A percentile compares a stretch with the other conserved stretches of the same genome.
Evolutionary conservation across 2,329 filamentous ascomycete genomes (phyloP).

Genomic region (Diaporthe amygdali): DNA sequence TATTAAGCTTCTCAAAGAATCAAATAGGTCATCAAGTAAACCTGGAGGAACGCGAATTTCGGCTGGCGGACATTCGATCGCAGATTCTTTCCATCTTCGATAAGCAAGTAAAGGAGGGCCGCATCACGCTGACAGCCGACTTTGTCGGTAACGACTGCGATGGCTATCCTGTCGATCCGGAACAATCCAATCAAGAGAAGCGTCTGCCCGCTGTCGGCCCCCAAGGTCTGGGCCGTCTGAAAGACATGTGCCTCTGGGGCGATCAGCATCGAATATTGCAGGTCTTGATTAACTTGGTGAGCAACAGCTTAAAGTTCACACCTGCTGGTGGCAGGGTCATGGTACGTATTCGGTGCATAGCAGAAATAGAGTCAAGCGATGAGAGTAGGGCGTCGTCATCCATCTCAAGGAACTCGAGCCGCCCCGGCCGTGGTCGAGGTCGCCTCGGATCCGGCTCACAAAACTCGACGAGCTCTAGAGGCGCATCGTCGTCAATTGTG

Average conservation of each 20-base stretch:
- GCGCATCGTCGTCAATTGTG: slow-evolving; percentile 32
- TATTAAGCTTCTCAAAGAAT: slow-evolving; percentile 93
- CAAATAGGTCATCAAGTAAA: slow-evolving; percentile 86
- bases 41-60: slow-evolving; percentile 85
- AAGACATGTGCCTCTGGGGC: slow-evolving; percentile 90
- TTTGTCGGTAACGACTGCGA: slow-evolving; percentile 64
- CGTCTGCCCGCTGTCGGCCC: slow-evolving; percentile 66
- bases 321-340: slow-evolving; percentile 76
- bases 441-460: slow-evolving; percentile 55
- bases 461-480: slow-evolving; percentile 55
- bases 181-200: slow-evolving; percentile 39
- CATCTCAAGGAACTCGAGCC: slow-evolving; percentile 52
- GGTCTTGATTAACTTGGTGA: slow-evolving; percentile 92
- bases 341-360: slow-evolving; percentile 76
- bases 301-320: slow-evolving; percentile 92
- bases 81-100: slow-evolving; percentile 88
- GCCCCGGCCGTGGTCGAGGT: slow-evolving; percentile 47
- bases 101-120: slow-evolving; percentile 82
- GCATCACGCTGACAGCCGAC: slow-evolving; percentile 74
- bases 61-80: slow-evolving; percentile 80
- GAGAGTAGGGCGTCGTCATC: slow-evolving; percentile 60
- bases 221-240: slow-evolving; percentile 69
- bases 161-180: slow-evolving; percentile 37
- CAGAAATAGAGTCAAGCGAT: slow-evolving; percentile 57
- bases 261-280: slow-evolving; percentile 90